Base-by-base conservation (phyloP, 2,329 filamentous ascomycete genomes). In the Didymella glomerata region DNA sequence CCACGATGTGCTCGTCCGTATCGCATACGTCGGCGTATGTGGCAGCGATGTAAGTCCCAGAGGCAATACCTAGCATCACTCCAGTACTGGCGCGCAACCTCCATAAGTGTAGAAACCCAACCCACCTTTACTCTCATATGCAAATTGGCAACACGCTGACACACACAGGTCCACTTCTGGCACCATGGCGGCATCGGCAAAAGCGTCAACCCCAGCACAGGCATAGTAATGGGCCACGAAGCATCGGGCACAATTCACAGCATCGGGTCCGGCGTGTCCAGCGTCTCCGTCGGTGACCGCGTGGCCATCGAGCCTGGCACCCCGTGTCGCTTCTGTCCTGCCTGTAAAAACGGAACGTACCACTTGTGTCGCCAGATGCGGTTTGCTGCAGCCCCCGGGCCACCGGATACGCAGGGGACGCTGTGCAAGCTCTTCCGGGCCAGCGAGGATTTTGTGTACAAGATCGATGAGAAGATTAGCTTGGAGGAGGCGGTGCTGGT, bases 291-390 rank as follows among this genome's bases (percentile, higher is more conserved):
- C 34, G 94, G 94, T 69, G 93, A 97, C 80, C 90, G 32, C 67
- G 92, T 98, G 57, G 94, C 94, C 55, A 85, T 97, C 73, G 94
- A 97, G 81, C 94, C 93, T 59, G 95, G 96, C 75, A 85, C 96
- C 63, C 93, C 95, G 75, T 97, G 94, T 83, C 87, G 89, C 76
- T 85, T 86, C 68, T 97, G 93, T 84, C 90, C 92, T 78, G 89
- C 91, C 13, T 97, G 93, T 78, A 83, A 96, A 68, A 93, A 90
- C 11, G 94, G 94, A 42, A 88, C 91, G 63, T 98, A 97, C 83
- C 96, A 97, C 76, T 91, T 93, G 51, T 97, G 94, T 81, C 90
- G 93, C 68, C 84, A 83, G 46, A 92, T 97, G 68, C 82, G 85
- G 52, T 98, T 98, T 82, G 84, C 95, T 38, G 95, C 92, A 36